phyloP scores from a whole-genome alignment of 2,329 filamentous ascomycete species.

The Daldinia sp. region DNA sequence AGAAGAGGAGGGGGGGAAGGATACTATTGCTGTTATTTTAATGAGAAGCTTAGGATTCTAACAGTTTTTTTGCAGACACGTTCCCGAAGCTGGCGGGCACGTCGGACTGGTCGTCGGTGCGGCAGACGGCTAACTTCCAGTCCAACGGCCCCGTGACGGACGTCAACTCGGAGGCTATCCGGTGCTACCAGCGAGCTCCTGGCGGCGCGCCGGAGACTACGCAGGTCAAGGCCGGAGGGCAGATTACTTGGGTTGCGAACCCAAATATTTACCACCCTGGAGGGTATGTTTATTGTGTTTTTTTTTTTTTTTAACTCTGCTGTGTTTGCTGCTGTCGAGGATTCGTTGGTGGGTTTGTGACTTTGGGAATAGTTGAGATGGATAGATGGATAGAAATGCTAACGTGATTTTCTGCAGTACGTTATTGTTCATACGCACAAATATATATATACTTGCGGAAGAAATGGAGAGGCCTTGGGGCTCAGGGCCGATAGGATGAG shows the following conservation, averaged over 20 bases:
- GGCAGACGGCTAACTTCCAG: conserved; percentile 60
- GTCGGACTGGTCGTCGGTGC: conserved; percentile 52
- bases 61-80: conserved; percentile 42
- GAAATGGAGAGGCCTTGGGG: neutral
- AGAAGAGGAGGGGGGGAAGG: no score
- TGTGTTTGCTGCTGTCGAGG: no score
- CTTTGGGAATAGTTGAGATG: neutral
- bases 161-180: conserved; percentile 56
- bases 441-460: neutral
- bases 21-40: no score
- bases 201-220: conserved; percentile 54
- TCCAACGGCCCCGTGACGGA: conserved; percentile 57
- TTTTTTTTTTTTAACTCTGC: no score
- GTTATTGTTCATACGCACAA: neutral
- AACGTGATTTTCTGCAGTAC: conserved; percentile 10
- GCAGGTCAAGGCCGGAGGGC: conserved; percentile 55
- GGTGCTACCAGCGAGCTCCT: conserved; percentile 55
- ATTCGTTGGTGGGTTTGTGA: no score
- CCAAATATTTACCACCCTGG: conserved; percentile 54
- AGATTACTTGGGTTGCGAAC: conserved; percentile 57
- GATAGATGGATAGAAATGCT: neutral
- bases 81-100: conserved; percentile 51
- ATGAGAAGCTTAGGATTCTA: no score
- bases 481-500: neutral
- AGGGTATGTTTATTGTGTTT: conserved; percentile 31